Evolutionary conservation across 2,329 filamentous ascomycete species (phyloP).

Genomic region (Alternaria triticimaculans): DNA sequence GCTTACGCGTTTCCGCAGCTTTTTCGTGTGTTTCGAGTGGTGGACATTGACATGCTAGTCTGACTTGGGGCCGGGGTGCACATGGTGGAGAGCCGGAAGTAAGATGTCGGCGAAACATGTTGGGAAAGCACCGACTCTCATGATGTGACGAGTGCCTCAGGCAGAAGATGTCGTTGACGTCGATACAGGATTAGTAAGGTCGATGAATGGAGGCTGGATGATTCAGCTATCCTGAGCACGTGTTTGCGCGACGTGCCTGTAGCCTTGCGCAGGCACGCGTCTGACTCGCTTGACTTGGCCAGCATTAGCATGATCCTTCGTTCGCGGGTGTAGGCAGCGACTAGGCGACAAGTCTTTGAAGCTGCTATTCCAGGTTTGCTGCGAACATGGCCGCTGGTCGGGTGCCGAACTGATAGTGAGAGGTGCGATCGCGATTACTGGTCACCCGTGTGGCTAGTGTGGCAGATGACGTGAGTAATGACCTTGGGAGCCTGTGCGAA

Average conservation of each 20-base stretch:
- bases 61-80: conserved; percentile 16
- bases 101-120: conserved; percentile 33
- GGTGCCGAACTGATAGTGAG: not conserved
- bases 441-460: not conserved
- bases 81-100: conserved; percentile 41
- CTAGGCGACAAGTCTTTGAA: not conserved
- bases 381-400: conserved; percentile 6
- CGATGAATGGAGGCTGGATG: not conserved
- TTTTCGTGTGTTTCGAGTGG: conserved; percentile 25
- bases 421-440: not conserved
- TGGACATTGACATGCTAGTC: conserved; percentile 14
- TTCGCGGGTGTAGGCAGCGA: not conserved
- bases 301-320: not conserved
- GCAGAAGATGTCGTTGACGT: conserved; percentile 10
- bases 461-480: conserved; percentile 5
- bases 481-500: not conserved
- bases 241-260: conserved; percentile 5
- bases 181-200: not conserved
- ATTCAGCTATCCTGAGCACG: conserved; percentile 1
- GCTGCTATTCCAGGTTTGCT: not conserved
- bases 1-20: conserved; percentile 34
- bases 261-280: conserved; percentile 10
- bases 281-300: not conserved
- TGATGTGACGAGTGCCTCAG: not conserved
- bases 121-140: conserved; percentile 25